Evolutionary conservation across 306 rosid genomes (phyloP).

Genomic region (Glycyrrhiza uralensis): DNA sequence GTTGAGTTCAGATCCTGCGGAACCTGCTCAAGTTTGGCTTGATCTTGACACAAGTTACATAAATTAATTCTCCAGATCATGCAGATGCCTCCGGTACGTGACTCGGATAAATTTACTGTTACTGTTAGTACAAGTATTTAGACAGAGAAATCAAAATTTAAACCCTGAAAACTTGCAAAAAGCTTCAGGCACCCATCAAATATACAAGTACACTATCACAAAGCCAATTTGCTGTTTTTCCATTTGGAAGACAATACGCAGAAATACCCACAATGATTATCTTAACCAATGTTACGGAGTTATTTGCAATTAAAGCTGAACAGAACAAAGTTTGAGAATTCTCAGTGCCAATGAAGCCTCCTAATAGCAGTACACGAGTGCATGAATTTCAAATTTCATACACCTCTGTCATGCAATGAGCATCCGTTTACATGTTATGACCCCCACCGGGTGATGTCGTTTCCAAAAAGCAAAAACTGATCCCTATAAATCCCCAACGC

Average conservation of each 20-base stretch:
- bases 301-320: conserved; percentile 24
- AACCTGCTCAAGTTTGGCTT: neutral
- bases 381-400: conserved; percentile 11
- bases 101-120: neutral
- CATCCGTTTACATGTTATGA: conserved; percentile 10
- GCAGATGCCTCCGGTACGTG: conserved; percentile 19
- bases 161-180: neutral
- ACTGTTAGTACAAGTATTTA: neutral
- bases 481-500: conserved; percentile 31
- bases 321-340: conserved; percentile 12
- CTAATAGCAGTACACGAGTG: conserved; percentile 7
- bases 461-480: conserved; percentile 25
- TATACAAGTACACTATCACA: neutral
- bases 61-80: neutral
- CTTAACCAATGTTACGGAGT: conserved; percentile 16
- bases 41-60: conserved; percentile 3
- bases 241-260: neutral
- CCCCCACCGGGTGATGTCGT: conserved; percentile 20
- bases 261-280: neutral
- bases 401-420: conserved; percentile 14
- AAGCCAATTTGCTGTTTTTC: neutral
- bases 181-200: neutral
- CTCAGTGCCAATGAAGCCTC: conserved; percentile 22
- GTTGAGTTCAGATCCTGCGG: neutral
- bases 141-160: neutral